Evolutionary conservation across 495 filamentous ascomycete species (phyloP).

Genomic region (Talaromyces trachyspermus): DNA sequence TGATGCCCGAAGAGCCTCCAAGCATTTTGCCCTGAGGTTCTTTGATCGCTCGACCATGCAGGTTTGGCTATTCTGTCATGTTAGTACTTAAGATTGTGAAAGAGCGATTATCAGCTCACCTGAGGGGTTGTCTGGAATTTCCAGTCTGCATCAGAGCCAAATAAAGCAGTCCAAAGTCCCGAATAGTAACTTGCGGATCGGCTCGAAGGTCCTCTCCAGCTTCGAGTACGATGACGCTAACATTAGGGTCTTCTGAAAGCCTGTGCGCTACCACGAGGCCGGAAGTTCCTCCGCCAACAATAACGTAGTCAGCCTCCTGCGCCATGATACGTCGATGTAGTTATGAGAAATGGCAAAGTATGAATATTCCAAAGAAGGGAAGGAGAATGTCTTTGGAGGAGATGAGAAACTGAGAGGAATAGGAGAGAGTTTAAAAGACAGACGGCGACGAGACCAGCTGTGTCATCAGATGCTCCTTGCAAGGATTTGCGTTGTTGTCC

Average conservation of each 20-base stretch:
- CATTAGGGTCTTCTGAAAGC: conserved; percentile 33
- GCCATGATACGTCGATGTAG: no score
- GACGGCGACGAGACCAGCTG: no score
- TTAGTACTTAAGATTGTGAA: not conserved
- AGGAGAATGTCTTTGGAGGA: no score
- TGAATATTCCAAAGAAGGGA: no score
- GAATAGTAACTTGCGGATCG: conserved; percentile 33
- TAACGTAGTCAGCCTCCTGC: conserved; percentile 14
- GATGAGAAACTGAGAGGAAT: no score
- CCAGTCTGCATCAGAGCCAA: conserved; percentile 46
- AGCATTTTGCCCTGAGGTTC: conserved; percentile 41
- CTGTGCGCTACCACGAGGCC: conserved; percentile 23
- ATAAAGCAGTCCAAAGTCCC: conserved; percentile 30
- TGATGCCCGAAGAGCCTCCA: conserved; percentile 50
- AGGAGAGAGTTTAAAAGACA: no score
- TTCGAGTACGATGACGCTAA: conserved; percentile 43
- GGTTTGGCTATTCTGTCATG: conserved; percentile 11
- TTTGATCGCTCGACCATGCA: conserved; percentile 17
- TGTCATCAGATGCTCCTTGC: no score
- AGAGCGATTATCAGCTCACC: conserved; percentile 15
- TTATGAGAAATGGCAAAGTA: no score
- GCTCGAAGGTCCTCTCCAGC: conserved; percentile 33
- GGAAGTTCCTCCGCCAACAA: conserved; percentile 18
- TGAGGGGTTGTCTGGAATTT: conserved; percentile 41
- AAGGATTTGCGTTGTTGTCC: no score